Evolutionary conservation across 257 asterid genomes (phyloP), one percentile per base, ranked within the genome.

Genomic region (Handroanthus guayacan): DNA sequence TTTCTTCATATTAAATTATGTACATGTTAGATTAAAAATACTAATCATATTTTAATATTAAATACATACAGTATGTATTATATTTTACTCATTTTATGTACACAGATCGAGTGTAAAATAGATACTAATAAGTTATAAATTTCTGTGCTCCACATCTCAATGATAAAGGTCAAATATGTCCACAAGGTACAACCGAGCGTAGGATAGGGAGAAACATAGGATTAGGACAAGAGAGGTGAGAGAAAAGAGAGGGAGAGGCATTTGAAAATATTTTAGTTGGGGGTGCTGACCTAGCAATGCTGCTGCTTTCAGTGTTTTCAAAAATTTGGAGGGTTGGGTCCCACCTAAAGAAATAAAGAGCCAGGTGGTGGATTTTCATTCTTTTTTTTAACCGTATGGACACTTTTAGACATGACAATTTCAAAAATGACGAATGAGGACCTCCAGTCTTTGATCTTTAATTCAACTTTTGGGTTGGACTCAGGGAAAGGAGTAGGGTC

Each of bases 211-310:
- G 79, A 66, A 63, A 86, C 5, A 81, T 81, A 69, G 9, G 83
- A 84, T 81, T 16, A 67, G 56, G 34, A 81, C 82, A 61, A n/a
- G 69, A n/a, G 82, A 73, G 69, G 86, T 55, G 69, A 63, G 84
- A 74, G 78, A 79, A 79, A 54, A 79, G 85, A 75, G 86, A 82
- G 84, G 89, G 89, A 82, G 86, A 78, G 81, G 67, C 62, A 79
- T 85, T 82, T 85, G 86, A 79, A 85, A 85, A 73, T 75, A 69
- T 73, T 72, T 77, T 81, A 77, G 84, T 80, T 77, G 88, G 81
- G 55, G 25, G 76, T 74, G 84, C 79, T 84, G 88, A 82, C 84
- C 82, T 79, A 63, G 85, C 84, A 25, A 67, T 55, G 75, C 31
- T 25, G 31, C 31, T 25, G 31, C 80, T 77, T 80, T 73, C 76